These are phyloP conservation scores for Cairneyella variabilis DNA, from an alignment of 495 filamentous ascomycete genomes.

Conservation along the genomic window DNA sequence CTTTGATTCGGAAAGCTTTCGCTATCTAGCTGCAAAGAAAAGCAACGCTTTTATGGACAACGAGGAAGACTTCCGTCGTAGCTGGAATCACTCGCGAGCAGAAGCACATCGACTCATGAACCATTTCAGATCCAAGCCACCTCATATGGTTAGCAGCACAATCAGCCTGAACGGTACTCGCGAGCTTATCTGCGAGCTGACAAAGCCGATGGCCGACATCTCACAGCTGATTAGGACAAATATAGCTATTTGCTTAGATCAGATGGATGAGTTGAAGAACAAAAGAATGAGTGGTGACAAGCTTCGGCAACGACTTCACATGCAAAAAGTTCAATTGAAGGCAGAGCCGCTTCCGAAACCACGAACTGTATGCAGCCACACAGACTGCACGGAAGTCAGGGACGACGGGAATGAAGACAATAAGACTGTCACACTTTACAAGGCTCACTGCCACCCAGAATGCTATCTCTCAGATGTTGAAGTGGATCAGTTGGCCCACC, in stretches of 20 bases:
- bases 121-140: slow-evolving; percentile 23
- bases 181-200: slow-evolving; percentile 31
- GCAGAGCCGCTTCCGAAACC: slow-evolving; percentile 9
- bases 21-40: slow-evolving; percentile 38
- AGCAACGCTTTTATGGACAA: slow-evolving; percentile 28
- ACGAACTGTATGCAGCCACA: slow-evolving; percentile 14
- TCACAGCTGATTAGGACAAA: slow-evolving; percentile 30
- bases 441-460: slow-evolving; percentile 17
- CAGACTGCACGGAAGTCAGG: slow-evolving; percentile 8
- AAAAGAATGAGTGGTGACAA: background rate
- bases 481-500: slow-evolving; percentile 10
- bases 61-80: slow-evolving; percentile 31
- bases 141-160: slow-evolving; percentile 35
- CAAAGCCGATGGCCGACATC: slow-evolving; percentile 35
- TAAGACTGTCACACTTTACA: slow-evolving; percentile 12
- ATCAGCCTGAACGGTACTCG: slow-evolving; percentile 37
- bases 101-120: slow-evolving; percentile 31
- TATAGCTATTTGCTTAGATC: slow-evolving; percentile 29
- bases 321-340: slow-evolving; percentile 10
- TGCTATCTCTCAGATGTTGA: slow-evolving; percentile 19
- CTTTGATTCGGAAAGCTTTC: slow-evolving; percentile 45
- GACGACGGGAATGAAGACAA: slow-evolving; percentile 18
- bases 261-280: slow-evolving; percentile 12
- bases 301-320: slow-evolving; percentile 11
- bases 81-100: slow-evolving; percentile 34